phyloP scores from a whole-genome alignment of 2,329 filamentous ascomycete species.

The Emmonsia crescens region DNA sequence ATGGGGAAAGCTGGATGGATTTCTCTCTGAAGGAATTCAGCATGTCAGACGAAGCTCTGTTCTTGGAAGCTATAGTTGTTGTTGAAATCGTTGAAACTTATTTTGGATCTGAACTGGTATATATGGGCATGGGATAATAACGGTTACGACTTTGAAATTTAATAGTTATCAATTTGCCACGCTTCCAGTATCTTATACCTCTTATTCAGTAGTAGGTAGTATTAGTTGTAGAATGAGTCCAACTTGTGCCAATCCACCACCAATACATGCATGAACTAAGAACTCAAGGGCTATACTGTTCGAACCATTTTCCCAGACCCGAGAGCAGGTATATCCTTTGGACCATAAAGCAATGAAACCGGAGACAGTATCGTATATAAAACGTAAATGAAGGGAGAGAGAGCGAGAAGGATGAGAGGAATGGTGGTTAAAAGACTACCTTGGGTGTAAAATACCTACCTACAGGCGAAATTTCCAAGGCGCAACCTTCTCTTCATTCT shows the following conservation, averaged over 20 bases:
- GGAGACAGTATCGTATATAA: too few species aligned
- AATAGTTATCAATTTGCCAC: neutral
- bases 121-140: neutral
- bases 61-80: too few species aligned
- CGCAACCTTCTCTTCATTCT: neutral
- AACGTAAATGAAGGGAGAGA: neutral
- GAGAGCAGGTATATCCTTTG: too few species aligned
- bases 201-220: neutral
- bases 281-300: too few species aligned
- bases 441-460: neutral
- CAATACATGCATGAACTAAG: too few species aligned
- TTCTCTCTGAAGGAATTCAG: too few species aligned
- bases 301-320: too few species aligned
- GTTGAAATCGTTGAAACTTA: neutral
- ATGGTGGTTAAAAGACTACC: neutral
- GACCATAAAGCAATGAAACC: too few species aligned
- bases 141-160: neutral
- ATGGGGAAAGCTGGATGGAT: too few species aligned
- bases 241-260: neutral
- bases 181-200: neutral
- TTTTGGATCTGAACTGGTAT: neutral
- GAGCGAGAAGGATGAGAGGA: neutral
- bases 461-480: neutral
- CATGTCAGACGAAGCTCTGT: too few species aligned
- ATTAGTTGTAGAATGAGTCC: neutral